Conservation (phyloP, 2,329 filamentous ascomycete genomes). For the Cadophora malorum region DNA sequence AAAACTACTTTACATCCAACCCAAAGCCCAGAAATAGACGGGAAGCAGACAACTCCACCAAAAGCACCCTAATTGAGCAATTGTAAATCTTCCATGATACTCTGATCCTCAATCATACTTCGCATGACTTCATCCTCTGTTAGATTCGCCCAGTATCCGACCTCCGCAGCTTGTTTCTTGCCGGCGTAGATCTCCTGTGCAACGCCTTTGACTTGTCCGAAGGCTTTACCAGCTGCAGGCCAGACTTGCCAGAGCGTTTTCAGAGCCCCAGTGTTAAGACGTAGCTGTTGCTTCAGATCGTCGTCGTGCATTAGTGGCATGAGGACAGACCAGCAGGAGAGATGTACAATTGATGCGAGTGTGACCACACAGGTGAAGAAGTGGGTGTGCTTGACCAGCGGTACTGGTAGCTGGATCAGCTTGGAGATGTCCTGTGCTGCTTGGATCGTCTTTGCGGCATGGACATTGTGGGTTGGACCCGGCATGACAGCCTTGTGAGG, state of each 20-base stretch:
- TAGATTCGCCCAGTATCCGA: slow-evolving; percentile 41
- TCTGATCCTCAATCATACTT: slow-evolving; percentile 43
- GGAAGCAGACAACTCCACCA: not conserved
- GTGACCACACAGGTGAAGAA: slow-evolving; percentile 85
- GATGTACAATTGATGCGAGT: slow-evolving; percentile 79
- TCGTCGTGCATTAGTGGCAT: slow-evolving; percentile 57
- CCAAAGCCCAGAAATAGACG: not conserved
- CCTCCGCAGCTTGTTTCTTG: slow-evolving; percentile 42
- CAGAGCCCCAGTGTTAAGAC: slow-evolving; percentile 65
- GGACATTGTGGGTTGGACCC: slow-evolving; percentile 47
- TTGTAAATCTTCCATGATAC: slow-evolving; percentile 44
- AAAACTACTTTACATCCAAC: slow-evolving; percentile 17
- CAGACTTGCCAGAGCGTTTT: slow-evolving; percentile 42
- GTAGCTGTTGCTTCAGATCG: slow-evolving; percentile 75
- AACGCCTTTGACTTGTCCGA: slow-evolving; percentile 76
- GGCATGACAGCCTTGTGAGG: slow-evolving; percentile 51
- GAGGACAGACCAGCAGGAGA: slow-evolving; percentile 73
- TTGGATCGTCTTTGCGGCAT: slow-evolving; percentile 81
- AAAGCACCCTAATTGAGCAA: slow-evolving; percentile 31
- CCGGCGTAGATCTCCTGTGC: slow-evolving; percentile 71
- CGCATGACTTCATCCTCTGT: slow-evolving; percentile 43
- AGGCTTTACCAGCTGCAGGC: slow-evolving; percentile 62
- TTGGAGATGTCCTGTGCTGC: slow-evolving; percentile 80
- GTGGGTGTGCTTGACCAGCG: slow-evolving; percentile 76
- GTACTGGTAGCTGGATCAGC: slow-evolving; percentile 75